Evolutionary conservation across 1,139 yeast genomes (phyloP).

Genomic region (Geotrichum phurueaensis): DNA sequence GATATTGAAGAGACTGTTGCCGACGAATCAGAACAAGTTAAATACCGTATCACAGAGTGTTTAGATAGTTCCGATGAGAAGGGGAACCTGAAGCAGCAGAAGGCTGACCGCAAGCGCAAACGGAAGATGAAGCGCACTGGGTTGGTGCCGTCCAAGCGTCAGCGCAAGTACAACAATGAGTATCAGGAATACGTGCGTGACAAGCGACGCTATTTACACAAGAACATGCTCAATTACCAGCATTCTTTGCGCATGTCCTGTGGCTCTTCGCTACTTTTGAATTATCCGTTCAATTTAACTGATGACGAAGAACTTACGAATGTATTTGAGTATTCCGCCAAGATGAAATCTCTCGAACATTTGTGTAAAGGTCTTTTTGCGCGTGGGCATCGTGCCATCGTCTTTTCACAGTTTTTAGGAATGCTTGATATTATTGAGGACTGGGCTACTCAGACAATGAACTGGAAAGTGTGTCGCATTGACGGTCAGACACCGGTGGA

Average conservation of each 20-base stretch:
- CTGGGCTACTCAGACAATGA: constrained; percentile 50
- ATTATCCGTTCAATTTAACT: constrained; percentile 84
- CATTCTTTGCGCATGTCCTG: constrained; percentile 57
- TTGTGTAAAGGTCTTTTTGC: constrained; percentile 71
- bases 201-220: background rate
- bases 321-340: constrained; percentile 46
- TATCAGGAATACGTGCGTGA: constrained; percentile 35
- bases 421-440: constrained; percentile 86
- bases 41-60: background rate
- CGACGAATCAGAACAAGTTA: background rate
- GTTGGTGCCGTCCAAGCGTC: background rate
- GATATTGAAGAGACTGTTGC: background rate
- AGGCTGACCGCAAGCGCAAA: background rate
- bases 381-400: constrained; percentile 86
- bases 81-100: background rate
- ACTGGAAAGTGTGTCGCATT: constrained; percentile 51
- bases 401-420: constrained; percentile 97
- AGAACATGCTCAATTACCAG: constrained; percentile 66
- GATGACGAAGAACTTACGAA: constrained; percentile 31
- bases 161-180: background rate
- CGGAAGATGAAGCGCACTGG: background rate
- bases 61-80: background rate
- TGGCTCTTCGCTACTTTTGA: constrained; percentile 95
- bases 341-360: constrained; percentile 73
- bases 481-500: constrained; percentile 70